Evolutionary conservation across 805 yeast species (phyloP).

Genomic region (Nakazawaea laoshanensis): DNA sequence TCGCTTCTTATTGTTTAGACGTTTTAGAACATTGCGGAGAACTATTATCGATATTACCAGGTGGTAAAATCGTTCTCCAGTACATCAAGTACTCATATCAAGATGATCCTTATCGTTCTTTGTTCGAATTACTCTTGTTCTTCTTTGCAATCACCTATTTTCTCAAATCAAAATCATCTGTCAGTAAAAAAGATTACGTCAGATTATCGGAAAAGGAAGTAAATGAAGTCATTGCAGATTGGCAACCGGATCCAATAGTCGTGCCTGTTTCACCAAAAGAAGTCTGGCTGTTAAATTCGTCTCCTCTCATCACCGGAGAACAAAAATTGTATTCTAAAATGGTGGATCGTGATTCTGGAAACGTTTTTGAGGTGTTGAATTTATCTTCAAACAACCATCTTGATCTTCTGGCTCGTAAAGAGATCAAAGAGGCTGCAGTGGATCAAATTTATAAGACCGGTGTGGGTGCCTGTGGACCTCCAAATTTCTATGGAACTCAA

Average conservation of each 20-base stretch:
- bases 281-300: conserved; percentile 50
- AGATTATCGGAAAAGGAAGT: conserved; percentile 54
- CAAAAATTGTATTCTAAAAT: conserved; percentile 25
- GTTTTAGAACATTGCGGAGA: conserved; percentile 2
- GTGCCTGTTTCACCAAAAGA: conserved; percentile 42
- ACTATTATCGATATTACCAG: conserved; percentile 28
- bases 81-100: conserved; percentile 84
- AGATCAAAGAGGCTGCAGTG: conserved; percentile 45
- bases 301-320: conserved; percentile 60
- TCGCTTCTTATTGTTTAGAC: conserved; percentile 6
- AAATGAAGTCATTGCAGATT: conserved; percentile 78
- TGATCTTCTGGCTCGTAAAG: conserved; percentile 42
- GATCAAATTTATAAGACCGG: conserved; percentile 62
- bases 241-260: conserved; percentile 87
- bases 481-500: conserved; percentile 94
- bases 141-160: conserved; percentile 82
- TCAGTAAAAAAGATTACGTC: conserved; percentile 63
- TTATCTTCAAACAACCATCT: conserved; percentile 68
- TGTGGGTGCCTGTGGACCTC: conserved; percentile 98
- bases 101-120: conserved; percentile 86
- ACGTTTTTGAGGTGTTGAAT: conserved; percentile 39
- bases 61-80: conserved; percentile 49
- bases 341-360: conserved; percentile 19
- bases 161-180: conserved; percentile 67
- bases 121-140: conserved; percentile 68